phyloP scores from a whole-genome alignment of 163 green algal species.

The Chlorella variabilis region DNA sequence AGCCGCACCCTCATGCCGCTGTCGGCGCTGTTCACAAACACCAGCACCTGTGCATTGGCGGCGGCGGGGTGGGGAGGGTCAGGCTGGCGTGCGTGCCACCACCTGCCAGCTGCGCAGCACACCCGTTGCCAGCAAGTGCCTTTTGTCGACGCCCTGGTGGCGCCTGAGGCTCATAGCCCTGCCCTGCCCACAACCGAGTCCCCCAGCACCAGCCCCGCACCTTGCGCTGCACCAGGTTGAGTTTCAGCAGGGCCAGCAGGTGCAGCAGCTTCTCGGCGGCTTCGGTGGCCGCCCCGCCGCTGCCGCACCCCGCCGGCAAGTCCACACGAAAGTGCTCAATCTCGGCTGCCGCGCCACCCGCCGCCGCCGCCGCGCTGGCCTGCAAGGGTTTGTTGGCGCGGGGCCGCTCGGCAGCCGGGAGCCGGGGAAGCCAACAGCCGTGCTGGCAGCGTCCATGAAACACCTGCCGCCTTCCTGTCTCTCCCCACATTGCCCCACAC shows the following conservation, averaged over 20 bases:
- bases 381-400: neutral
- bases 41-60: conserved; percentile 66
- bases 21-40: conserved; percentile 94
- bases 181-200: no score
- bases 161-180: no score
- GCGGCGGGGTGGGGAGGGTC: no score
- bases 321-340: conserved; percentile 68
- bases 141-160: no score
- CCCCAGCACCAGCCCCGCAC: conserved; percentile 4
- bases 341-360: conserved; percentile 53
- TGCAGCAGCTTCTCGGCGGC: conserved; percentile 78
- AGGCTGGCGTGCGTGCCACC: no score
- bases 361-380: neutral
- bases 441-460: no score
- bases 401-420: no score
- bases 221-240: conserved; percentile 84
- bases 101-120: no score
- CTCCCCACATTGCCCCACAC: no score
- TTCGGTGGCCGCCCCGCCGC: neutral
- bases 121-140: no score
- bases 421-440: no score
- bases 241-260: conserved; percentile 84
- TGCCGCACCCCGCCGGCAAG: conserved; percentile 44
- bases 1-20: conserved; percentile 78
- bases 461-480: no score